Evolutionary conservation across 805 yeast species (phyloP), one percentile per base, ranked within the genome.

Genomic region (Lachancea dasiensis): DNA sequence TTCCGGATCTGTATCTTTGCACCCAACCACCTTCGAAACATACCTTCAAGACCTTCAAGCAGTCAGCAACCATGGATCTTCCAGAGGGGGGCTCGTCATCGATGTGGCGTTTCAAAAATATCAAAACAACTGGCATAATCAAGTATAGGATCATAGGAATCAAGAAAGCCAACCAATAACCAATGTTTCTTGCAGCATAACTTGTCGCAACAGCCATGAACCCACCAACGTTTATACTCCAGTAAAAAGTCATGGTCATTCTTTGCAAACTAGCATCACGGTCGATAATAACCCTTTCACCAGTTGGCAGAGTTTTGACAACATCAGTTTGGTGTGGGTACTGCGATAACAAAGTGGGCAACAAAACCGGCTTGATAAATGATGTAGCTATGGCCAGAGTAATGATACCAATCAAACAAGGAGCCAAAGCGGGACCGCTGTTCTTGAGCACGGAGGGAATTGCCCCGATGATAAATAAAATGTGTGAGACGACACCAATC

Each of bases 191-290:
- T 60, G 84, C 94, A 58, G 80, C 60, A 62, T 79, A 79, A 5
- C 89, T 79, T 31, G 92, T 83, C 29, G 86, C 89, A 48, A 84
- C 72, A 36, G 83, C 80, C 11, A 86, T 73, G 47, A 84, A 67
- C 5, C 86, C 72, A 41, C 94, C 94, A 42, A 81, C 60, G 61
- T 84, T 84, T 56, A 83, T 77, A 70, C 81, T 74, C 62, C 81
- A 67, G 62, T 84, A 84, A 63, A 83, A 84, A 44, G 78, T 67
- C 80, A 81, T 77, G 56, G 82, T 82, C 44, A 82, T 77, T 51
- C 78, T 73, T 68, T 81, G 86, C 48, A 80, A 68, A 36, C 90
- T 80, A 37, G 78, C 67, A 51, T 75, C 73, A 28, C 85, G 87
- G 58, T 81, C 86, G 16, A 72, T 60, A 48, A 81, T 75, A 24